Evolutionary conservation across 169 alveolate genomes (phyloP), one percentile per base, ranked within the genome.

Genomic region (Plasmodium blacklocki): DNA sequence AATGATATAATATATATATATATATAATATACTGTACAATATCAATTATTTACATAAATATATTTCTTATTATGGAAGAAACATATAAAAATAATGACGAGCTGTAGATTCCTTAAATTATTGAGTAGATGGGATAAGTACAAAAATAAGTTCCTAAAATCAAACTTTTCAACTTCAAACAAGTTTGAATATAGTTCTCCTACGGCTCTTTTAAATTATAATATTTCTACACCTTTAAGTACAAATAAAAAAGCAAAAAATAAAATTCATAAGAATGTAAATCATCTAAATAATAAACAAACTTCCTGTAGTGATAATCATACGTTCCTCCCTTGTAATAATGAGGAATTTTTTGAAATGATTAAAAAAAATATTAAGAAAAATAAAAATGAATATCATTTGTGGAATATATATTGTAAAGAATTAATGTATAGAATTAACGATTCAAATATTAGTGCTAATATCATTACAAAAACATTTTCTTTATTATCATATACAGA

Each of bases 161-260:
- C 14, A 23, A 63, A 54, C 29, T 75, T 62, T 62, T 50, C 14
- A 26, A 26, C 39, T 18, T 23, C 68, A 23, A 32, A 50, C 50
- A 75, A 75, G 26, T 75, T 75, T 75, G 74, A 75, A 12, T 75
- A 75, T 58, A 63, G 88, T 56, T 68, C 88, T 14, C 14, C 54
- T 6, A 47, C 21, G 12, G 73, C 56, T 6, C 21, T 63, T 29
- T 47, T 58, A 15, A 26, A 43, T 3, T 75, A 45, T 75, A 15
- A 75, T 39, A 39, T 15, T 50, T 32, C 1, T 52, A 75, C 32
- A 52, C 73, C 88, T 8, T 63, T 75, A 11, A 15, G 26, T 9
- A 67, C 21, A 18, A 12, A 23, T 23, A 64, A 74, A 15, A 18
- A 11, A 1, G 59, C 11, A n/a, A 66, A 66, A 29, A 14, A 66